Base-by-base conservation (phyloP, 257 asterid species). In the Forsythia suspensa region DNA sequence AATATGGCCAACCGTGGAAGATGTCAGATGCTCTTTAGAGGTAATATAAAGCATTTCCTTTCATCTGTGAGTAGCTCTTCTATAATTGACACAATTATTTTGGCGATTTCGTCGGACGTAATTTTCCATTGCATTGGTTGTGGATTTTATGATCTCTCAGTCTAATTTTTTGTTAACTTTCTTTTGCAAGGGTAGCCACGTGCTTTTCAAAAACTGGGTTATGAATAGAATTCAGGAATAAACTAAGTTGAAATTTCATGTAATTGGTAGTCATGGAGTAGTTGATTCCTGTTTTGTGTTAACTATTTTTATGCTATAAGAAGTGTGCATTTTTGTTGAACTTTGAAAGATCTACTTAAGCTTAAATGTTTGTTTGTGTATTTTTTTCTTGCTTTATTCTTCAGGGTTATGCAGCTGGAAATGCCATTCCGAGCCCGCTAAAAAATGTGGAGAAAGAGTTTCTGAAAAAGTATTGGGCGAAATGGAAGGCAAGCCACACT, bases 351-450 rank as follows among this genome's bases (percentile, higher is more conserved):
- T 65, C 21, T 40, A 42, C 48, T n/a, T 72, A 6, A 52, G 51
- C 66, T 67, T 73, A 55, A 24, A 41, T 36, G 40, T 65, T 78
- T 76, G 12, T 71, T 4, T 43, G 6, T 70, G 66, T 71, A 55
- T 34, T 3, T 66, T 13, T 59, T 15, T 78, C 44, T 80, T 82
- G 76, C 78, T 76, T 89, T 81, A 72, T 79, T 65, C 42, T 79
- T 71, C 82, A 95, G 98, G 99, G 99, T 68, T 95, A 95, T 88
- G 98, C 97, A 21, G 97, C 99, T 82, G 99, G 99, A 80, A 87
- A 85, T 85, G 88, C 92, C 75, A 51, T 93, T 76, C 99, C 99
- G 4, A 90, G 99, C 82, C 97, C 99, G 36, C 84, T 84, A 79
- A 95, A 95, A 85, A 95, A 95, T 74, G 98, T 95, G 74, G 98